phyloP scores from a whole-genome alignment of 495 filamentous ascomycete species.

The Letharia columbiana region DNA sequence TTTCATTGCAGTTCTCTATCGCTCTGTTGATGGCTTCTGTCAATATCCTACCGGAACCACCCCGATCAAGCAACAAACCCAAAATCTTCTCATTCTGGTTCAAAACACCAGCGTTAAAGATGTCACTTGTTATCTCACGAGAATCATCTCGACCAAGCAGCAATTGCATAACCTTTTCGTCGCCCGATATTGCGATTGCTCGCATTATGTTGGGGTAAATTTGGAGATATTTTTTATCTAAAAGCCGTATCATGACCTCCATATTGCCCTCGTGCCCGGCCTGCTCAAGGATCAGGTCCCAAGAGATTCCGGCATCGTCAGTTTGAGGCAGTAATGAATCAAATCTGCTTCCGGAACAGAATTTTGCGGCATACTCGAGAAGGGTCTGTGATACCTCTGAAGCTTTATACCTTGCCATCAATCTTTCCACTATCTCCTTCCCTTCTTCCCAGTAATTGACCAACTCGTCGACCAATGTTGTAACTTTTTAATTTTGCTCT shows the following conservation, averaged over 20 bases:
- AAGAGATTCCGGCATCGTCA: not conserved
- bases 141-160: not conserved
- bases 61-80: not conserved
- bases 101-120: not conserved
- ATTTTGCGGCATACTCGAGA: not conserved
- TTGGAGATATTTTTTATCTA: not conserved
- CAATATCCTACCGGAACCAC: not conserved
- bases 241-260: not conserved
- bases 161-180: not conserved
- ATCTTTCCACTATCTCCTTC: not conserved
- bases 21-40: not conserved
- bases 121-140: not conserved
- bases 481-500: not conserved
- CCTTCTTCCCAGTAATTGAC: not conserved
- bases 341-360: not conserved
- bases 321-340: not conserved
- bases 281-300: not conserved
- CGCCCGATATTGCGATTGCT: not conserved
- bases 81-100: not conserved
- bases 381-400: not conserved
- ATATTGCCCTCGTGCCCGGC: not conserved
- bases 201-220: not conserved
- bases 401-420: not conserved
- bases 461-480: not conserved
- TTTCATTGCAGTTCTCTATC: not conserved